Conservation (phyloP, 495 filamentous ascomycete species). For the Penicillium coprophilum region DNA sequence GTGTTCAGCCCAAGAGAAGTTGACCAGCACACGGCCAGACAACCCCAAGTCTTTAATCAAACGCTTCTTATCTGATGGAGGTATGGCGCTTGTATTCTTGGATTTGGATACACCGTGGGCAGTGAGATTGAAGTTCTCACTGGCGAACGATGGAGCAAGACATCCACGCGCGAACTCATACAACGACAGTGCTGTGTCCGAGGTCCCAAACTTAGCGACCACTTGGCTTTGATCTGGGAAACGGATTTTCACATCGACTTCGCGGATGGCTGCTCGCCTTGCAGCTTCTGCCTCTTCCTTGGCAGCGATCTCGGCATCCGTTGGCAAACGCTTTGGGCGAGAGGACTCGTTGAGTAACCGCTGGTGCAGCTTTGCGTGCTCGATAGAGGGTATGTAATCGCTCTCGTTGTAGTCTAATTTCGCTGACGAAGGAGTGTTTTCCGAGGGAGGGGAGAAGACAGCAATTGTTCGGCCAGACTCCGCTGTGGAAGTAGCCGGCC, state of each 20-base stretch:
- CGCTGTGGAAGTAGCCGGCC: conserved; percentile 24
- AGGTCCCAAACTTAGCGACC: conserved; percentile 59
- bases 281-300: conserved; percentile 54
- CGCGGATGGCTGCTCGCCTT: conserved; percentile 60
- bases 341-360: conserved; percentile 60
- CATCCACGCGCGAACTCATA: conserved; percentile 64
- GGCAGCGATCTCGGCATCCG: conserved; percentile 51
- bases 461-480: conserved; percentile 52
- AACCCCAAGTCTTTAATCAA: conserved; percentile 74
- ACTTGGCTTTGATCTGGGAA: conserved; percentile 81
- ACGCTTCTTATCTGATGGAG: conserved; percentile 49
- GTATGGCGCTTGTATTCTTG: conserved; percentile 38
- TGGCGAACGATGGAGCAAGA: conserved; percentile 33
- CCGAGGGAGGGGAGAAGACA: conserved; percentile 74
- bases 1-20: conserved; percentile 72
- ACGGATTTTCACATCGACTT: conserved; percentile 75
- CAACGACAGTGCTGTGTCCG: conserved; percentile 62
- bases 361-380: conserved; percentile 82
- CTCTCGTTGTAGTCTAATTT: conserved; percentile 60
- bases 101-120: conserved; percentile 26
- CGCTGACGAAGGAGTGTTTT: conserved; percentile 72
- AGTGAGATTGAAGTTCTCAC: conserved; percentile 54
- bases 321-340: conserved; percentile 62
- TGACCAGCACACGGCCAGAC: conserved; percentile 67
- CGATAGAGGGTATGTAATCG: conserved; percentile 80